Evolutionary conservation across 2,329 filamentous ascomycete species (phyloP).

Genomic region (Penicillium sp.): DNA sequence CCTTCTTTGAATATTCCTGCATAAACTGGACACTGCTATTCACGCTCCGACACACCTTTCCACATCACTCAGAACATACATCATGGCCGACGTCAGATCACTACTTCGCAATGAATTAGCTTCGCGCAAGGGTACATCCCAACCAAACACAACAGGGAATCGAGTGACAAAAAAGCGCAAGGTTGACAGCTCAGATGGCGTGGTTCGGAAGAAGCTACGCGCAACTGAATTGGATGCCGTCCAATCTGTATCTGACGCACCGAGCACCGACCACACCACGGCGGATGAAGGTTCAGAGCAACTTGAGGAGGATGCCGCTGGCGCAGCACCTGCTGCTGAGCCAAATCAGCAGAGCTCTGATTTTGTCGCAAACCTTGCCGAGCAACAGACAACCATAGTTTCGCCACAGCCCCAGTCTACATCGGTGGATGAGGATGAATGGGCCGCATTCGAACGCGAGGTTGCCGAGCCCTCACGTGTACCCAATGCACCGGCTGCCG

Average conservation of each 20-base stretch:
- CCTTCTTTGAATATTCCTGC: not conserved
- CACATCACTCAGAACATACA: not conserved
- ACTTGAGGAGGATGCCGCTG: conserved; percentile 27
- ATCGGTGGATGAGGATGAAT: conserved; percentile 72
- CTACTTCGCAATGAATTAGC: conserved; percentile 77
- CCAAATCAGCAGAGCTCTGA: conserved; percentile 11
- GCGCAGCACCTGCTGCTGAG: conserved; percentile 23
- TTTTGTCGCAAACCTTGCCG: conserved; percentile 7
- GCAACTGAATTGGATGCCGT: conserved; percentile 33
- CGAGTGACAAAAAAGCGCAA: conserved; percentile 57
- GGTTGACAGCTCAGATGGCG: conserved; percentile 44
- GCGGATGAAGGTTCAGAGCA: conserved; percentile 31
- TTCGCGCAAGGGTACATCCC: conserved; percentile 68
- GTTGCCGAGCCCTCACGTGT: conserved; percentile 56
- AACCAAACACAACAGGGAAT: conserved; percentile 41
- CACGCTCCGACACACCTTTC: not conserved
- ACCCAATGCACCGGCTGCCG: conserved; percentile 32
- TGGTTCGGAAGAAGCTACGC: conserved; percentile 48
- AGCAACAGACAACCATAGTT: conserved; percentile 5
- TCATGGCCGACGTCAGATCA: conserved; percentile 77
- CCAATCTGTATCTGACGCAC: conserved; percentile 34
- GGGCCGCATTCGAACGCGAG: conserved; percentile 84
- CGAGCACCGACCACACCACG: conserved; percentile 25
- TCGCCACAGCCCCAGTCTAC: conserved; percentile 17
- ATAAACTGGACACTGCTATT: not conserved